A percentile compares a stretch with the other conserved stretches of the same genome.
phyloP scores from a whole-genome alignment of 2,329 filamentous ascomycete species.

The Paramyrothecium sp. region DNA sequence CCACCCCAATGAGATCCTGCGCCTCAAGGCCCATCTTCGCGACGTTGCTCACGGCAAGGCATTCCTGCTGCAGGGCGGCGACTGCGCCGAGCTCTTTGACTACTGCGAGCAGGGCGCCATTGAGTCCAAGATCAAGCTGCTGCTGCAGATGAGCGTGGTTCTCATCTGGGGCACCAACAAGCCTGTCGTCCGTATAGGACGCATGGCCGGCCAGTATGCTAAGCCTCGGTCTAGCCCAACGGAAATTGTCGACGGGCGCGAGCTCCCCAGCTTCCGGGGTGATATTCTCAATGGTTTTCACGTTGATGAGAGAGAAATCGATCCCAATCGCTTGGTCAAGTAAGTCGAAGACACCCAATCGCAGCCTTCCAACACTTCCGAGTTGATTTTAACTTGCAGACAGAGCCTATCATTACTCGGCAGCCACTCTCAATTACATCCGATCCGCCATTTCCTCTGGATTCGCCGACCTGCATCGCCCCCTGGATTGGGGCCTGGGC shows the following conservation, averaged over 20 bases:
- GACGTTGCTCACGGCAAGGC: constrained; percentile 89
- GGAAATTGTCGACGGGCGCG: constrained; percentile 75
- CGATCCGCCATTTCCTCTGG: constrained; percentile 80
- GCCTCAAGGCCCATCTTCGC: constrained; percentile 72
- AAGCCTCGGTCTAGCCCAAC: constrained; percentile 90
- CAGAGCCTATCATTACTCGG: constrained; percentile 92
- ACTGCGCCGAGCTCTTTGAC: constrained; percentile 96
- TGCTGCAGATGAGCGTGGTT: constrained; percentile 95
- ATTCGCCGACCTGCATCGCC: constrained; percentile 89
- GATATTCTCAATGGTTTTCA: constrained; percentile 93
- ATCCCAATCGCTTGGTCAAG: constrained; percentile 79
- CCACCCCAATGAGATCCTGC: constrained; percentile 75
- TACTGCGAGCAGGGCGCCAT: constrained; percentile 90
- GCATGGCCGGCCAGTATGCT: constrained; percentile 97
- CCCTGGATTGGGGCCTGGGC: constrained; percentile 91
- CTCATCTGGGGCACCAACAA: constrained; percentile 82
- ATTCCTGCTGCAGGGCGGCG: constrained; percentile 92
- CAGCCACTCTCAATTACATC: constrained; percentile 91
- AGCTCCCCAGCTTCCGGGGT: constrained; percentile 87
- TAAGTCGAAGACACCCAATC: constrained; percentile 26
- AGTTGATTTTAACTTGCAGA: background rate
- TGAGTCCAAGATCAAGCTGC: constrained; percentile 93
- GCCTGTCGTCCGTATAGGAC: constrained; percentile 88
- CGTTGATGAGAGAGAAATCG: constrained; percentile 71
- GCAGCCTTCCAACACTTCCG: background rate